Evolutionary conservation across 1,284 basidiomycete species (phyloP).

Genomic region (Leccinum variabile): DNA sequence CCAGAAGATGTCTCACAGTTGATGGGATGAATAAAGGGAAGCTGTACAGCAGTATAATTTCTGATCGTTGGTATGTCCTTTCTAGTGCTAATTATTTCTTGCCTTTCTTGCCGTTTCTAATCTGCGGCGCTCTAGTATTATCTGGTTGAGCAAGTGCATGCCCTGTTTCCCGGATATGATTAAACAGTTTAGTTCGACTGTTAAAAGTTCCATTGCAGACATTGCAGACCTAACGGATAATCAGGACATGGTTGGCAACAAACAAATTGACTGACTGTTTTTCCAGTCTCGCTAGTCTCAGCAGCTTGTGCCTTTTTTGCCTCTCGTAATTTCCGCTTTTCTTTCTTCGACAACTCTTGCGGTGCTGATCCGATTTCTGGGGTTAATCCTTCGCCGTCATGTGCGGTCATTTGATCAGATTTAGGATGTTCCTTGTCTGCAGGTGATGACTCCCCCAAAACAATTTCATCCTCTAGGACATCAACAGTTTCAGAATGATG

Average conservation of each 20-base stretch:
- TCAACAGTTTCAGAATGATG: neutral
- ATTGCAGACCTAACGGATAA: constrained; percentile 57
- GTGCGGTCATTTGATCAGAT: neutral
- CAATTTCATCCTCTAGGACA: neutral
- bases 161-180: constrained; percentile 69
- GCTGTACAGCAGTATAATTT: constrained; percentile 2
- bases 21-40: constrained; percentile 67
- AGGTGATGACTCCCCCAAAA: constrained; percentile 7
- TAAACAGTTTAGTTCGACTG: constrained; percentile 79
- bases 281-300: constrained; percentile 16
- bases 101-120: constrained; percentile 44
- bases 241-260: constrained; percentile 10
- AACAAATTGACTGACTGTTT: constrained; percentile 17
- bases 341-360: constrained; percentile 68
- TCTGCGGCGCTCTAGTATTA: constrained; percentile 22
- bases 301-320: constrained; percentile 68
- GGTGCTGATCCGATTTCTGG: constrained; percentile 45
- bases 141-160: constrained; percentile 61
- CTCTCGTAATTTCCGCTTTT: constrained; percentile 78
- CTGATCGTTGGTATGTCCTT: constrained; percentile 11
- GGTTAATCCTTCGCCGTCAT: constrained; percentile 3
- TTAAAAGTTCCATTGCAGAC: constrained; percentile 66
- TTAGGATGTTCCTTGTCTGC: constrained; percentile 2
- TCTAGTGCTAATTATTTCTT: constrained; percentile 27
- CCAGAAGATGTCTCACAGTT: constrained; percentile 88